phyloP scores from a whole-genome alignment of 2,329 filamentous ascomycete genomes.

The Bipolaris cookei region DNA sequence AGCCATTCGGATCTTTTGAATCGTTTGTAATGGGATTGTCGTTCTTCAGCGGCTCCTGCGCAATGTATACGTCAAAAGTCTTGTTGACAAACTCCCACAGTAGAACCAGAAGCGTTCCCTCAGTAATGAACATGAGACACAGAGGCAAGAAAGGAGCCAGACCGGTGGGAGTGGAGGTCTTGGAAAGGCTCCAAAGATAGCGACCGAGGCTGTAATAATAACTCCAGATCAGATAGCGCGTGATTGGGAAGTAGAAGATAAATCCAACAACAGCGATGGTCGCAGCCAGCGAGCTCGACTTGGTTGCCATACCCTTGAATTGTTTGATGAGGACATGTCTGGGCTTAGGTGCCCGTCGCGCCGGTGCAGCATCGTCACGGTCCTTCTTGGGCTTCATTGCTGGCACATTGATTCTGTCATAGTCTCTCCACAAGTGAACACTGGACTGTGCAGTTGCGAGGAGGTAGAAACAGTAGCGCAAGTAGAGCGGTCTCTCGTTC shows the following conservation, averaged over 20 bases:
- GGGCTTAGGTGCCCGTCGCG: conserved; percentile 23
- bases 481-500: conserved; percentile 85
- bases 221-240: conserved; percentile 41
- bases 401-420: conserved; percentile 68
- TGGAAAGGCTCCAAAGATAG: conserved; percentile 76
- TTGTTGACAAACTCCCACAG: conserved; percentile 80
- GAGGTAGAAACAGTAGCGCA: conserved; percentile 72
- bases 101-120: conserved; percentile 70
- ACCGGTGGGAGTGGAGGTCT: conserved; percentile 65
- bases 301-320: conserved; percentile 24
- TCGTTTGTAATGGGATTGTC: conserved; percentile 82
- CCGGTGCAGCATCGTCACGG: conserved; percentile 14
- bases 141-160: conserved; percentile 61
- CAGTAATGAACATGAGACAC: conserved; percentile 58
- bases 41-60: conserved; percentile 81
- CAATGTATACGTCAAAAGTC: conserved; percentile 80
- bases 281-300: conserved; percentile 46
- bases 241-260: conserved; percentile 36
- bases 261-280: conserved; percentile 54
- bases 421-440: conserved; percentile 74
- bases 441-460: conserved; percentile 73
- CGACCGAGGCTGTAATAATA: conserved; percentile 74
- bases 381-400: conserved; percentile 35
- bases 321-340: conserved; percentile 28
- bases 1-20: conserved; percentile 90